Conservation (phyloP, 805 yeast species). For the Hermanozyma aechmeae region DNA sequence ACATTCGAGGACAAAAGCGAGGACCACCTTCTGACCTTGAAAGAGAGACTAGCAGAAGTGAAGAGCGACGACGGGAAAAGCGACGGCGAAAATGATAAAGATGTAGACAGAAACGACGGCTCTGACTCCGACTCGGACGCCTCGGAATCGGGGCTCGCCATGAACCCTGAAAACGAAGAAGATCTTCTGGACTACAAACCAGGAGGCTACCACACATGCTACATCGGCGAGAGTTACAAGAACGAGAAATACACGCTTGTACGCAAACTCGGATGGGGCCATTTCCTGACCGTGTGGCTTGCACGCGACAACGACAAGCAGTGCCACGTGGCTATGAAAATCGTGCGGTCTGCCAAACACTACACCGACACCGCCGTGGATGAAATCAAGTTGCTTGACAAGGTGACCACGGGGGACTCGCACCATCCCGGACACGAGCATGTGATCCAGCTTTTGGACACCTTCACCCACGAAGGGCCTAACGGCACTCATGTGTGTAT, state of each 20-base stretch:
- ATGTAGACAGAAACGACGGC: too few relatives aligned
- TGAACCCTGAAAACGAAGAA: slow-evolving; percentile 35
- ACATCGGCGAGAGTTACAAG: slow-evolving; percentile 45
- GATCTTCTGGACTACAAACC: slow-evolving; percentile 40
- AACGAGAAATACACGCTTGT: slow-evolving; percentile 28
- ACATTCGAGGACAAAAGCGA: slow-evolving; percentile 16
- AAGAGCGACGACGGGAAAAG: slow-evolving; percentile 2
- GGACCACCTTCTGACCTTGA: slow-evolving; percentile 7
- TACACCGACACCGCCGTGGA: slow-evolving; percentile 59
- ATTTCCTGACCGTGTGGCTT: slow-evolving; percentile 65
- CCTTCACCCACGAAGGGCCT: slow-evolving; percentile 49
- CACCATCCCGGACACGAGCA: slow-evolving; percentile 40
- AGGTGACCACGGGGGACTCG: slow-evolving; percentile 36
- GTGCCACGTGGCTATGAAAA: slow-evolving; percentile 47
- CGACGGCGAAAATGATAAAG: too few relatives aligned
- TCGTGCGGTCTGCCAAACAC: slow-evolving; percentile 44
- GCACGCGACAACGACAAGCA: slow-evolving; percentile 19
- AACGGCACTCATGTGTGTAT: slow-evolving; percentile 57
- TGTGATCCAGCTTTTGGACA: slow-evolving; percentile 44
- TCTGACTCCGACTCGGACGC: background rate
- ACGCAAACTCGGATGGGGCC: slow-evolving; percentile 64
- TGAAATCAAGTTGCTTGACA: slow-evolving; percentile 54
- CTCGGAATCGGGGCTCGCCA: slow-evolving; percentile 1
- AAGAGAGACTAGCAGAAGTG: slow-evolving; percentile 10
- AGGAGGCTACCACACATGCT: slow-evolving; percentile 62